Conservation (phyloP, 1,139 yeast species). For the Eremothecium cymbalariae region DNA sequence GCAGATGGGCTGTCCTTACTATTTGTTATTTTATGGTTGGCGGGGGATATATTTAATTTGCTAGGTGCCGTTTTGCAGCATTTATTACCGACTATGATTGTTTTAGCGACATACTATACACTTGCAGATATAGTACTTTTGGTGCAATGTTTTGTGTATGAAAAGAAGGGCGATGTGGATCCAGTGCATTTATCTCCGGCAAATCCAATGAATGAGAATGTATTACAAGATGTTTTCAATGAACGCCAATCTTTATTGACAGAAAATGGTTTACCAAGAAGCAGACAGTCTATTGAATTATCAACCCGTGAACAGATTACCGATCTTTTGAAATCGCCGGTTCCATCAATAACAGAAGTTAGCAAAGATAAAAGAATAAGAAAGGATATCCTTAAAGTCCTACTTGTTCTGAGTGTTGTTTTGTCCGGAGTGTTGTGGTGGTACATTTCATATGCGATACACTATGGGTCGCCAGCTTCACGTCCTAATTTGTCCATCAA, state of each 20-base stretch:
- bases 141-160: constrained; percentile 73
- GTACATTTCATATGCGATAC: constrained; percentile 52
- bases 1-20: constrained; percentile 80
- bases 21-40: constrained; percentile 78
- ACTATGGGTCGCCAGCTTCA: constrained; percentile 26
- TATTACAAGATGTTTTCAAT: constrained; percentile 46
- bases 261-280: constrained; percentile 9
- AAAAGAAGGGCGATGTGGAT: constrained; percentile 50
- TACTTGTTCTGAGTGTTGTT: constrained; percentile 63
- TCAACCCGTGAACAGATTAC: no score
- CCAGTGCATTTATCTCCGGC: constrained; percentile 83
- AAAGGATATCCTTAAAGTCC: constrained; percentile 37
- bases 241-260: constrained; percentile 34
- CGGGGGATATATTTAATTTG: constrained; percentile 86
- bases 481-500: constrained; percentile 46
- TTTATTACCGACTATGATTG: constrained; percentile 85
- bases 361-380: constrained; percentile 9
- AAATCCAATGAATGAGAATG: constrained; percentile 69
- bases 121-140: constrained; percentile 78
- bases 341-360: constrained; percentile 7
- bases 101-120: constrained; percentile 85
- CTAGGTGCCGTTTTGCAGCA: constrained; percentile 83
- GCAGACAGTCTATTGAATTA: constrained; percentile 10
- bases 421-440: constrained; percentile 80
- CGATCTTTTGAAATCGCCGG: constrained; percentile 7